These are phyloP conservation scores for Eucalyptus melliodora DNA, from an alignment of 345 rosid genomes.

Conservation along the genomic window DNA sequence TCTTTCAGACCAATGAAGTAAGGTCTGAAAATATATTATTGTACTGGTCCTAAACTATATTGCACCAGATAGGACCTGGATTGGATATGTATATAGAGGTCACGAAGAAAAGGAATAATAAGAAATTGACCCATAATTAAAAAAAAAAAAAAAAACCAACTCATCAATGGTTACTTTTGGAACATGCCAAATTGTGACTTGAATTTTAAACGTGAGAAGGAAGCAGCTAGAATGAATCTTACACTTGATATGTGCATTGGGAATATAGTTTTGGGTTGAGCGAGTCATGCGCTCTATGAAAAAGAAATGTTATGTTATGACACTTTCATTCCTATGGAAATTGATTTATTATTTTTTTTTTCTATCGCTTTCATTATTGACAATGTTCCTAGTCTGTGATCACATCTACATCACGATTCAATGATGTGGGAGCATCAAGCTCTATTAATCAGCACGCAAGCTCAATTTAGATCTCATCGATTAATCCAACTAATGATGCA, in stretches of 20 bases:
- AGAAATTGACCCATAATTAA: background rate
- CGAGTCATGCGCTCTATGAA: background rate
- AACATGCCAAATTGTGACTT: background rate
- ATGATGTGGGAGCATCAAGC: background rate
- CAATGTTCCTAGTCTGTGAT: background rate
- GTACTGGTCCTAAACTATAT: background rate
- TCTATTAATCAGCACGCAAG: background rate
- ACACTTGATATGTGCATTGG: background rate
- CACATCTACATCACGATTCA: background rate
- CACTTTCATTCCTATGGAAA: background rate
- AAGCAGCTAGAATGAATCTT: background rate
- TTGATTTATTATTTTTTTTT: background rate
- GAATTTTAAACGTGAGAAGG: background rate
- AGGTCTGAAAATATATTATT: background rate
- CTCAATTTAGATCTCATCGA: background rate
- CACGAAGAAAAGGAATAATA: background rate
- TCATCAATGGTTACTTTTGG: background rate
- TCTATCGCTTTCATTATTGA: background rate
- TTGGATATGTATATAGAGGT: background rate
- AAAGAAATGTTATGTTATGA: background rate
- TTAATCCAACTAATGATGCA: background rate
- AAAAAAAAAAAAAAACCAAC: background rate
- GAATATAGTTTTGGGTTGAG: background rate
- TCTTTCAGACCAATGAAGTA: background rate
- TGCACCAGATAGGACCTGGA: background rate